Evolutionary conservation across 2,329 filamentous ascomycete genomes (phyloP).

Genomic region (Zasmidium citrigriseum): DNA sequence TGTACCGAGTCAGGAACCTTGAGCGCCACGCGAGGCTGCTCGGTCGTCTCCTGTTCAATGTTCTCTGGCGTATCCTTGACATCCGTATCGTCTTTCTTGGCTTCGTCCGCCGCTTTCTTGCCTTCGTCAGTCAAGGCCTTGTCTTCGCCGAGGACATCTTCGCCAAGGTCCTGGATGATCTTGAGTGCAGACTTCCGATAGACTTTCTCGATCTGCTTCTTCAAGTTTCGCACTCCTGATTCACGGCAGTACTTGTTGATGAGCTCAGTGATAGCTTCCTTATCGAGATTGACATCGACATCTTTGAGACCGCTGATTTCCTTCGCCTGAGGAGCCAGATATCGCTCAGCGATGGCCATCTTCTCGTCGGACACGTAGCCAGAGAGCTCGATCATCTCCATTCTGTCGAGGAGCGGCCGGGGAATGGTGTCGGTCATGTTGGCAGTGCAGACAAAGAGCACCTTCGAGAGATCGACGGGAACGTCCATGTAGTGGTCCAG

Average conservation of each 20-base stretch:
- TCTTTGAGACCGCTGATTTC: constrained; percentile 87
- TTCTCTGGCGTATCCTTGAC: constrained; percentile 62
- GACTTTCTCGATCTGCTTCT: constrained; percentile 99
- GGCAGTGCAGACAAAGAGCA: constrained; percentile 96
- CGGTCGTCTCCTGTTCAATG: constrained; percentile 61
- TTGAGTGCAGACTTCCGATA: constrained; percentile 96
- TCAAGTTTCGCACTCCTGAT: constrained; percentile 93
- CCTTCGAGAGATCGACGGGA: constrained; percentile 94
- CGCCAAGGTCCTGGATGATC: constrained; percentile 92
- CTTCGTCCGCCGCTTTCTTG: constrained; percentile 72
- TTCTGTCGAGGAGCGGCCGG: constrained; percentile 86
- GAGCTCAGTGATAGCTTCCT: constrained; percentile 88
- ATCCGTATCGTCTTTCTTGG: constrained; percentile 65
- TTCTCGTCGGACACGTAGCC: constrained; percentile 98
- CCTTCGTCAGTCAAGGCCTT: constrained; percentile 83
- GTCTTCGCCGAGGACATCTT: constrained; percentile 77
- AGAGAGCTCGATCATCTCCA: constrained; percentile 96
- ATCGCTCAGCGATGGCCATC: constrained; percentile 94
- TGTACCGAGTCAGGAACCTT: constrained; percentile 85
- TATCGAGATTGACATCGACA: constrained; percentile 82
- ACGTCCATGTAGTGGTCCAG: constrained; percentile 99
- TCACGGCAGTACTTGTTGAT: constrained; percentile 99
- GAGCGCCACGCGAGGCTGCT: constrained; percentile 71
- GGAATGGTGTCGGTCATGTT: constrained; percentile 99
- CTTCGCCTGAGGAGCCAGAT: constrained; percentile 91